Conservation (phyloP, 345 rosid genomes). For the Eucalyptus regnans region DNA sequence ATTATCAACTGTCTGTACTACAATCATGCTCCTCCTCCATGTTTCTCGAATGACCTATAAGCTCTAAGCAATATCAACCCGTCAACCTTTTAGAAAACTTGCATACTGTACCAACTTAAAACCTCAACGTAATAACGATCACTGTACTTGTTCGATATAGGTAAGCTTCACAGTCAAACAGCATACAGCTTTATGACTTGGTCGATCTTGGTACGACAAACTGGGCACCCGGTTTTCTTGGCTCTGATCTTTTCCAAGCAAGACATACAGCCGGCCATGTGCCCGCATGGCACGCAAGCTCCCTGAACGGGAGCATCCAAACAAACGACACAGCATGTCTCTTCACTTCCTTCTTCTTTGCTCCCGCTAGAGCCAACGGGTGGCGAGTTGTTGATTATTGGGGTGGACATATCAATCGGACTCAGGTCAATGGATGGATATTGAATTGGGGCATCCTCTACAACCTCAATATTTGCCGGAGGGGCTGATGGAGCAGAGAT, state of each 20-base stretch:
- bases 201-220: conserved; percentile 79
- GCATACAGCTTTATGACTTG: conserved; percentile 69
- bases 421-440: conserved; percentile 71
- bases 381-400: conserved; percentile 6
- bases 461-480: conserved; percentile 20
- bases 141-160: not conserved
- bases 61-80: not conserved
- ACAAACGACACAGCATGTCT: conserved; percentile 60
- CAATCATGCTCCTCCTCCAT: not conserved
- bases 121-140: not conserved
- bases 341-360: conserved; percentile 20
- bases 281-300: conserved; percentile 97
- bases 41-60: not conserved
- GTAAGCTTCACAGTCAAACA: conserved; percentile 25
- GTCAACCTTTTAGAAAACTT: not conserved
- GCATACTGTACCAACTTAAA: not conserved
- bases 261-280: conserved; percentile 93
- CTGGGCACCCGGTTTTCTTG: conserved; percentile 93
- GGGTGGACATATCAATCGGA: conserved; percentile 25
- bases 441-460: conserved; percentile 56
- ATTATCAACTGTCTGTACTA: not conserved
- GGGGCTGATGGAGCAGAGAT: conserved; percentile 53
- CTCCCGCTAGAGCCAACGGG: conserved; percentile 4
- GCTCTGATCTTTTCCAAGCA: conserved; percentile 75
- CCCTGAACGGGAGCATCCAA: conserved; percentile 92